Evolutionary conservation across 208 protist genomes (phyloP), one percentile per base, ranked within the genome.

Genomic region (Zelonia costaricensis): DNA sequence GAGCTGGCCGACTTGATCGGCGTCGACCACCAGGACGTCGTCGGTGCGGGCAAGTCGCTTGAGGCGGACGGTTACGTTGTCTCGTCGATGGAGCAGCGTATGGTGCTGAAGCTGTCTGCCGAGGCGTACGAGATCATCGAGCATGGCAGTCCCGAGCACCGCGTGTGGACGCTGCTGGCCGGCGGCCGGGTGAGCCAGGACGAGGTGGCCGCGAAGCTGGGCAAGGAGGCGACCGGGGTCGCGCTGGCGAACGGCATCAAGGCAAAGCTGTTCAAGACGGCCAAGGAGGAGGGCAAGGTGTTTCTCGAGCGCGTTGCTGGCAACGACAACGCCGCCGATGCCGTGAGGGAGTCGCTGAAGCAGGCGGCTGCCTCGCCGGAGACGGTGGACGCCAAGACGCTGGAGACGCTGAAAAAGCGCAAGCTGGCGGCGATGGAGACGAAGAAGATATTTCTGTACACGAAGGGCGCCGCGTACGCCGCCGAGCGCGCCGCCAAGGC

Each of bases 211-310:
- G 66, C 51, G 49, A 79, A 68, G 48, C 28, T 91, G 9, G 91
- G 86, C 48, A 84, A 85, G 66, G 80, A 86, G 42, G 49, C 52
- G 4, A 82, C 85, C 2, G 49, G 78, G 22, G 82, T 96, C 8
- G 95, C 89, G 39, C 69, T 98, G 44, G 57, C 84, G 30, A 92
- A 98, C 67, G 96, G 95, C 36, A 97, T 98, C 79, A 95, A 97
- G 79, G 62, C 77, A 22, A 95, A 97, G 61, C 87, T 97, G 65
- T 88, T 98, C 64, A 78, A 81, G 42, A 78, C 97, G 20, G 77
- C 80, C 40, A 98, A 98, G 82, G 70, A 74, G 3, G 82, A 76
- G 16, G 85, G 81, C 4, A 78, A 77, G 40, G 53, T 78, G 0
- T 75, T 77, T 23, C 47, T 97, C 16, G 65, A 57, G 16, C 80